Conservation (phyloP, 2,329 filamentous ascomycete genomes). For the Claviceps quebecensis region DNA sequence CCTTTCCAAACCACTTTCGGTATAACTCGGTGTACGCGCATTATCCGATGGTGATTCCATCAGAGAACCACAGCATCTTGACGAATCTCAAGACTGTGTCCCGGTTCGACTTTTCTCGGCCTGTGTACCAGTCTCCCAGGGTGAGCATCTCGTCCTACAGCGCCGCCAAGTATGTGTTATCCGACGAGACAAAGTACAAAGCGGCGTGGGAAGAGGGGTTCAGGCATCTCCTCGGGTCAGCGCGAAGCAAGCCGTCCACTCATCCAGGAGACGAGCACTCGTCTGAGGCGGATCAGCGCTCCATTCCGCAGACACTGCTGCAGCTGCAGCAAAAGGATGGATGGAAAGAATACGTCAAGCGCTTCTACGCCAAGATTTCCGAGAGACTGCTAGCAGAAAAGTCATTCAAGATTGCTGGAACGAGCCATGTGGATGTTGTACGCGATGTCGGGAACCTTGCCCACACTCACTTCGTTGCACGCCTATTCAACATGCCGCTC, state of each 20-base stretch:
- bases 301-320: slow-evolving; percentile 23
- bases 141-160: slow-evolving; percentile 47
- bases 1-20: slow-evolving; percentile 70
- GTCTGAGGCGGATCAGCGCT: neutral
- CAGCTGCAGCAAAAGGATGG: slow-evolving; percentile 49
- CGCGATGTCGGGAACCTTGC: slow-evolving; percentile 55
- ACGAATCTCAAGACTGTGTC: slow-evolving; percentile 51
- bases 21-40: slow-evolving; percentile 69
- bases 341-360: slow-evolving; percentile 48
- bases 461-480: slow-evolving; percentile 49
- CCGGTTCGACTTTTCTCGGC: slow-evolving; percentile 56
- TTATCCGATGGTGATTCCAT: slow-evolving; percentile 57
- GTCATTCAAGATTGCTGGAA: slow-evolving; percentile 41
- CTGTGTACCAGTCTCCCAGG: slow-evolving; percentile 33
- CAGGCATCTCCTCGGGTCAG: slow-evolving; percentile 43
- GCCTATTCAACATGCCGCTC: slow-evolving; percentile 50
- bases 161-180: slow-evolving; percentile 47
- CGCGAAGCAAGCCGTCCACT: slow-evolving; percentile 43
- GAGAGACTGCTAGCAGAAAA: slow-evolving; percentile 49
- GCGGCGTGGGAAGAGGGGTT: slow-evolving; percentile 51
- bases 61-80: slow-evolving; percentile 59
- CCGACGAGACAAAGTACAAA: slow-evolving; percentile 46
- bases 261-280: neutral
- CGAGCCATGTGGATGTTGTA: slow-evolving; percentile 54
- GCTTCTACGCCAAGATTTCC: slow-evolving; percentile 52